A percentile compares a stretch with the other conserved stretches of the same genome.
Conservation (phyloP, 257 asterid species). For the Solanum rostratum region DNA sequence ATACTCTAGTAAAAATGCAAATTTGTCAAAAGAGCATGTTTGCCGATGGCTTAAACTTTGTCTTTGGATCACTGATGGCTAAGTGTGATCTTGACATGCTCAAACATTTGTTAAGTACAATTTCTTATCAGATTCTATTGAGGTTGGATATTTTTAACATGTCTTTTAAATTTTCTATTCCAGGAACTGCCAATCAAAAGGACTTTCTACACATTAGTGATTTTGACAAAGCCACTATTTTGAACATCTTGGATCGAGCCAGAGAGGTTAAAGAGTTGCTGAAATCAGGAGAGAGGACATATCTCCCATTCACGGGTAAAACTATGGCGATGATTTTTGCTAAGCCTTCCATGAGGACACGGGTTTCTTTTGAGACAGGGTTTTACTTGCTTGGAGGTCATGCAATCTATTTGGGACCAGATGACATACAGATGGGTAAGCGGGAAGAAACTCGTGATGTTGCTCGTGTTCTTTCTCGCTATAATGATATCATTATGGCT, state of each 20-base stretch:
- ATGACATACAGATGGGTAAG: slow-evolving; percentile 97
- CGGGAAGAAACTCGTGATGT: slow-evolving; percentile 97
- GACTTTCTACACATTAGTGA: slow-evolving; percentile 84
- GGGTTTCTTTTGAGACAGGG: slow-evolving; percentile 95
- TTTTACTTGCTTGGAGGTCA: slow-evolving; percentile 96
- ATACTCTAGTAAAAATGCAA: neutral
- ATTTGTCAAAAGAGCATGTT: neutral
- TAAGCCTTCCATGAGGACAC: slow-evolving; percentile 96
- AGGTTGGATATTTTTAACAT: neutral
- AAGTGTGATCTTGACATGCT: neutral
- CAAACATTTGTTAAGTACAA: neutral
- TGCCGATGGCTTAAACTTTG: neutral
- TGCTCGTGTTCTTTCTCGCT: slow-evolving; percentile 93
- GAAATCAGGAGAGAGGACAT: slow-evolving; percentile 77
- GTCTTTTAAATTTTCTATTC: neutral
- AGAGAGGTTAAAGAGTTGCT: slow-evolving; percentile 72
- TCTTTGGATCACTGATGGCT: neutral
- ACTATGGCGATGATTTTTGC: slow-evolving; percentile 99
- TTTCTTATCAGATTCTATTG: neutral
- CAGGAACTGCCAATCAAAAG: slow-evolving; percentile 61
- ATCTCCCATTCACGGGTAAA: slow-evolving; percentile 85
- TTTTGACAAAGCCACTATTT: slow-evolving; percentile 69
- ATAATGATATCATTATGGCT: slow-evolving; percentile 97
- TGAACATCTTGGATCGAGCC: slow-evolving; percentile 70
- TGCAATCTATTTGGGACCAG: slow-evolving; percentile 87